Conservation (phyloP, 2,329 filamentous ascomycete genomes). For the Colletotrichum aenigma region DNA sequence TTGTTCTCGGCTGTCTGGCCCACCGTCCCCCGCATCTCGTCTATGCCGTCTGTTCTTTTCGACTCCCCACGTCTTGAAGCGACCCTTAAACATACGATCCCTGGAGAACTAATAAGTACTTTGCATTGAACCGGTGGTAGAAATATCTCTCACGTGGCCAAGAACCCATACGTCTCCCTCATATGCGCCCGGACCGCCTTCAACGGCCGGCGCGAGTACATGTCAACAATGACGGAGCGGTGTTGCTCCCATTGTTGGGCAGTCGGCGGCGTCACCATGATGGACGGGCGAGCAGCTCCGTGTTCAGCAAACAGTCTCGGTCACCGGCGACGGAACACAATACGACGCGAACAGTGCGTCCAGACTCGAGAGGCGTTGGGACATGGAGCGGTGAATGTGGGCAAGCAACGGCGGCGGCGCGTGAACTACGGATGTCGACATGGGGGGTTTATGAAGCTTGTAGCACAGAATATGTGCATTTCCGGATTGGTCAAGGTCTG, state of each 20-base stretch:
- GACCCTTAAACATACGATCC: constrained; percentile 16
- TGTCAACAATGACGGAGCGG: not conserved
- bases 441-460: not conserved
- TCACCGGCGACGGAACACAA: not conserved
- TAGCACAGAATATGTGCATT: not conserved
- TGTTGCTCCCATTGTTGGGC: constrained; percentile 8
- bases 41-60: constrained; percentile 11
- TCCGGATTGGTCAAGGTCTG: not conserved
- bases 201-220: constrained; percentile 4
- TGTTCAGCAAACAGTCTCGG: not conserved
- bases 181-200: not conserved
- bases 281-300: not conserved
- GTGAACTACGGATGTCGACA: not conserved
- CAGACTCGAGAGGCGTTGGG: not conserved
- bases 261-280: not conserved
- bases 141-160: constrained; percentile 11
- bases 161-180: not conserved
- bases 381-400: not conserved
- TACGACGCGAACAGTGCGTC: not conserved
- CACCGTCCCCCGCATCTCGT: not conserved
- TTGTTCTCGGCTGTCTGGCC: not conserved
- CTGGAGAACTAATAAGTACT: not conserved
- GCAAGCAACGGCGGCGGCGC: not conserved
- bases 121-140: not conserved
- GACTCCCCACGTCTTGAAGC: constrained; percentile 12